These are phyloP conservation scores for Xanthoceras sorbifolium DNA, from an alignment of 345 rosid genomes.

Conservation along the genomic window DNA sequence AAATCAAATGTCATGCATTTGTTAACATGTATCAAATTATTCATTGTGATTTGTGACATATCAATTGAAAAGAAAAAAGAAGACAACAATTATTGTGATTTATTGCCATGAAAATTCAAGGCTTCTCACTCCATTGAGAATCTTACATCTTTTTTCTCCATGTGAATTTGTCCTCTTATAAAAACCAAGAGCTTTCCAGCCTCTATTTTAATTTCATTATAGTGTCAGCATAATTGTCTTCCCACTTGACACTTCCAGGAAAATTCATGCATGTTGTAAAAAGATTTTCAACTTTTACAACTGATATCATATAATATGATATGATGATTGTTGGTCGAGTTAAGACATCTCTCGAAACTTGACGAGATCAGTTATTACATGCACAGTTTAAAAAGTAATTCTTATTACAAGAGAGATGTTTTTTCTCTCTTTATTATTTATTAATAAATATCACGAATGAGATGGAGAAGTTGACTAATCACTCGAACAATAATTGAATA, in stretches of 20 bases:
- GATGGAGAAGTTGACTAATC: too few relatives aligned
- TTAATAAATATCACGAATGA: too few relatives aligned
- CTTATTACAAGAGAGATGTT: too few relatives aligned
- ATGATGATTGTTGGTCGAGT: too few relatives aligned
- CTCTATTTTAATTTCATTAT: not conserved
- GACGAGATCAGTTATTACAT: too few relatives aligned
- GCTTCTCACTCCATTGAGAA: not conserved
- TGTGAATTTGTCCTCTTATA: slow-evolving; percentile 11
- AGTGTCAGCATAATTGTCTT: not conserved
- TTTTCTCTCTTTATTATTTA: too few relatives aligned
- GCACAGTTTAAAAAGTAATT: too few relatives aligned
- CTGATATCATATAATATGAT: too few relatives aligned
- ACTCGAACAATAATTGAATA: too few relatives aligned
- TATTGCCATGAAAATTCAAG: not conserved
- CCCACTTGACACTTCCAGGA: slow-evolving; percentile 13
- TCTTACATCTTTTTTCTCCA: not conserved
- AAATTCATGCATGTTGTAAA: slow-evolving; percentile 31
- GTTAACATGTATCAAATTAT: not conserved
- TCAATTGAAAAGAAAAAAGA: not conserved
- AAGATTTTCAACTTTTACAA: not conserved
- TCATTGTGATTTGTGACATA: not conserved
- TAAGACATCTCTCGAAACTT: too few relatives aligned
- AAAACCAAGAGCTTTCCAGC: not conserved
- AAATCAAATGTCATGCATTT: not conserved
- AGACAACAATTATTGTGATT: not conserved